A percentile compares a stretch with the other conserved stretches of the same genome.
Conservation (phyloP, 1,139 yeast genomes). For the Zygosaccharomyces sapae region DNA sequence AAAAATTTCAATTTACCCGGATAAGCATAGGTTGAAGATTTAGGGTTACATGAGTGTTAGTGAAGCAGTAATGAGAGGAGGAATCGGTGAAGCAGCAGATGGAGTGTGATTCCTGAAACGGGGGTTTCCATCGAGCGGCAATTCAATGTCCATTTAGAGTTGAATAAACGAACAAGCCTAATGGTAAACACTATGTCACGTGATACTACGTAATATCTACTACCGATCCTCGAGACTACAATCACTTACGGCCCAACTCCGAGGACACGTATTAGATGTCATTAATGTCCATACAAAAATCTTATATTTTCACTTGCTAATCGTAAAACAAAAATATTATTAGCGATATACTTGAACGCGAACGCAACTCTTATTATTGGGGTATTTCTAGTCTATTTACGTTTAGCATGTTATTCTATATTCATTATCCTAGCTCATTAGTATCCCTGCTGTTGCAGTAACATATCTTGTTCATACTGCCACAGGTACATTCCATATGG, state of each 20-base stretch:
- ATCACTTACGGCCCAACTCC: no score
- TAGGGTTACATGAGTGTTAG: neutral
- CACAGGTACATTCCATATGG: constrained; percentile 2
- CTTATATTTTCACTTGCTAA: no score
- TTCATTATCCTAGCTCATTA: neutral
- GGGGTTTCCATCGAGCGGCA: no score
- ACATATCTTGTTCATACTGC: constrained; percentile 2
- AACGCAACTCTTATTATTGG: constrained; percentile 7
- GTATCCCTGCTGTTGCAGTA: constrained; percentile 6
- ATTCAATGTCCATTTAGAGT: no score
- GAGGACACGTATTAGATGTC: no score
- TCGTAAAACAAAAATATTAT: no score
- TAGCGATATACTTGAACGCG: neutral
- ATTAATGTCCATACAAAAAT: no score
- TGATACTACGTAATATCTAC: no score
- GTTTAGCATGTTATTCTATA: neutral
- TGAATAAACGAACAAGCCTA: no score
- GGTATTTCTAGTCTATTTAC: constrained; percentile 7
- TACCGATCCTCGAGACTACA: no score
- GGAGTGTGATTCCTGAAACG: neutral
- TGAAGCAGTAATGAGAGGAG: neutral
- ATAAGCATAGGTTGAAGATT: neutral
- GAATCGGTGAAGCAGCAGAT: neutral
- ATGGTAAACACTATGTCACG: no score
- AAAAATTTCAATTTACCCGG: neutral